Percentiles rank a stretch among this genome's conserved stretches.
phyloP scores from a whole-genome alignment of 1,284 basidiomycete species.

The Moesziomyces aphidis region DNA sequence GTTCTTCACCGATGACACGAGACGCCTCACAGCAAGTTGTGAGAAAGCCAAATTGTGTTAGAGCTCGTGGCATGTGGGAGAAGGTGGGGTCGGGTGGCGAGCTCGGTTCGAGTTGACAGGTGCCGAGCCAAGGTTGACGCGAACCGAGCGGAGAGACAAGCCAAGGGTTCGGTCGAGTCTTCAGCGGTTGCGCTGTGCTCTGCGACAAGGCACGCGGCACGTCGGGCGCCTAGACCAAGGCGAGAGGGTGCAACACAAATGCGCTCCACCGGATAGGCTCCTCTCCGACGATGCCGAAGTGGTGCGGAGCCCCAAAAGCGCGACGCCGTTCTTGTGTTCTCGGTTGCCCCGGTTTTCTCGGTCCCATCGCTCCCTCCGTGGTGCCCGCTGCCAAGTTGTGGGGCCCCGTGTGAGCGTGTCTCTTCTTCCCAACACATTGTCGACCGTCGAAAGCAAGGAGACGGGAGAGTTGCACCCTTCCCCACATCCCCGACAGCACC shows the following conservation, averaged over 20 bases:
- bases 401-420: not conserved
- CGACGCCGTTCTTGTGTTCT: not conserved
- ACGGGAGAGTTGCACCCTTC: not conserved
- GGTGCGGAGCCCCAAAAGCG: not conserved
- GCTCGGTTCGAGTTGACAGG: not conserved
- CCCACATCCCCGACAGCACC: slow-evolving; percentile 6
- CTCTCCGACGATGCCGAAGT: not conserved
- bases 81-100: too few relatives aligned
- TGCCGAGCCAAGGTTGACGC: not conserved
- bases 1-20: too few relatives aligned
- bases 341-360: not conserved
- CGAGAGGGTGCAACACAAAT: too few relatives aligned
- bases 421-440: not conserved
- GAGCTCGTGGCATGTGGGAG: too few relatives aligned
- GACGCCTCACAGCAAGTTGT: too few relatives aligned
- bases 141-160: not conserved
- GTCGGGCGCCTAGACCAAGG: too few relatives aligned
- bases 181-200: not conserved
- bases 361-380: too few relatives aligned
- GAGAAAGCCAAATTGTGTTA: too few relatives aligned
- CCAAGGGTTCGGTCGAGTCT: not conserved
- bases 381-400: not conserved
- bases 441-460: not conserved
- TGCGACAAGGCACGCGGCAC: too few relatives aligned
- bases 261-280: too few relatives aligned